Conservation (phyloP, 108 stramenopile species). For the Fragilaria radians region DNA sequence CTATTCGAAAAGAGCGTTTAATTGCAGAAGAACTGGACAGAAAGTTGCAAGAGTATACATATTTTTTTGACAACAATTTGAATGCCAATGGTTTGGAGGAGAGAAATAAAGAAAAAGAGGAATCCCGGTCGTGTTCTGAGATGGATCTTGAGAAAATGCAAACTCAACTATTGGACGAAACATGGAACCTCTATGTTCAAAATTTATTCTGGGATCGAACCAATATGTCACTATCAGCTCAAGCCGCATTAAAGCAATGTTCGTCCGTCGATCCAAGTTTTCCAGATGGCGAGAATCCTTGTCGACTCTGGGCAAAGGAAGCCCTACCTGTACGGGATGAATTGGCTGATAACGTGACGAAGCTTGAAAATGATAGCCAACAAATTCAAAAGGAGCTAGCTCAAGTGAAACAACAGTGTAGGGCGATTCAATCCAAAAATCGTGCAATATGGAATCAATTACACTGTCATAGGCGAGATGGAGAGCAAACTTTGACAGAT, state of each 20-base stretch:
- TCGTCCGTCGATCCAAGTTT: too few relatives aligned
- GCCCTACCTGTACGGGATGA: not conserved
- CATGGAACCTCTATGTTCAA: not conserved
- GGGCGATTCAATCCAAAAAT: not conserved
- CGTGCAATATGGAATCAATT: conserved; percentile 1
- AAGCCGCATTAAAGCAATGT: not conserved
- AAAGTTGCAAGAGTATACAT: conserved; percentile 9
- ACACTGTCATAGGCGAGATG: not conserved
- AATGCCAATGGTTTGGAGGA: not conserved
- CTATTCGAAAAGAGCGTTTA: not conserved
- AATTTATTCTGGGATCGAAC: not conserved
- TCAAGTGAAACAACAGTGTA: not conserved
- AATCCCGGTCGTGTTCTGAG: not conserved
- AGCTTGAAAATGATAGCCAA: not conserved
- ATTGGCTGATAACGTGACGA: not conserved
- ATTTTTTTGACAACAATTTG: conserved; percentile 2
- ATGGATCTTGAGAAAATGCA: not conserved
- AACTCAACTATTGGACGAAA: conserved; percentile 5
- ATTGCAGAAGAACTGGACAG: conserved; percentile 6
- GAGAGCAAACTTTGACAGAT: not conserved
- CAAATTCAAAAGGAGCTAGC: not conserved
- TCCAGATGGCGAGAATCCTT: not conserved
- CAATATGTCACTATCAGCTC: not conserved
- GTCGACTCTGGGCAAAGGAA: not conserved
- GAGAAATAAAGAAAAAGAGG: too few relatives aligned